Percentiles rank a stretch among this genome's conserved stretches.
Evolutionary conservation across 106 monocot genomes (phyloP).

Genomic region (Narthecium ossifragum): DNA sequence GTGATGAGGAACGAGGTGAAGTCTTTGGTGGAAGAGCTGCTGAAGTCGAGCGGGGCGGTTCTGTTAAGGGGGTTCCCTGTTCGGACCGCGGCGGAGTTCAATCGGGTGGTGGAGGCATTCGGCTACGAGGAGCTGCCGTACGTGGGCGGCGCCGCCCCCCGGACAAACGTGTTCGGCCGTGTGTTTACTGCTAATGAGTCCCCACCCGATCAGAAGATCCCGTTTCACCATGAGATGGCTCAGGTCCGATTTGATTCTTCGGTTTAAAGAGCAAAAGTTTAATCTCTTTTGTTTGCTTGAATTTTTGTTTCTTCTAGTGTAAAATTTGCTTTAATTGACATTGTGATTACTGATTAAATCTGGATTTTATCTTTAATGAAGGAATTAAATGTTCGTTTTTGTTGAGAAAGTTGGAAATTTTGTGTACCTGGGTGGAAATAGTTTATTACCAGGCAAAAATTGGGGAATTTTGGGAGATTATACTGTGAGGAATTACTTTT

Average conservation of each 20-base stretch:
- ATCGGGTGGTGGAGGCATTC: conserved; percentile 68
- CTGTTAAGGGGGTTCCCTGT: conserved; percentile 71
- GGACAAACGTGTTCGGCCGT: conserved; percentile 77
- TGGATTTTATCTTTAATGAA: too few species aligned
- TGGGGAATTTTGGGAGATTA: too few species aligned
- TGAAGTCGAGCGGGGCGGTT: conserved; percentile 55
- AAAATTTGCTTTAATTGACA: too few species aligned
- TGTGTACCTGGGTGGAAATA: too few species aligned
- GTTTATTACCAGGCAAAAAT: too few species aligned
- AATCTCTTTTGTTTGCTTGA: too few species aligned
- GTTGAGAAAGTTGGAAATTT: too few species aligned
- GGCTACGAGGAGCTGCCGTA: conserved; percentile 80
- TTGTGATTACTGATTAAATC: too few species aligned
- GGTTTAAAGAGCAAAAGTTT: too few species aligned
- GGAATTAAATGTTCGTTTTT: too few species aligned
- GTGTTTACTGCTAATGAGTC: conserved; percentile 95
- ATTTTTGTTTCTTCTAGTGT: too few species aligned
- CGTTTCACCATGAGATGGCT: conserved; percentile 94
- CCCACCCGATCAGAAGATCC: conserved; percentile 83
- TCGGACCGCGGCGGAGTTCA: conserved; percentile 50
- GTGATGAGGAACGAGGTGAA: conserved; percentile 33
- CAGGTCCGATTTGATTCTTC: conserved; percentile 33
- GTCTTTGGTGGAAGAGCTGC: conserved; percentile 37
- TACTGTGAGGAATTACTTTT: too few species aligned
- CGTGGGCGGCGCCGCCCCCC: conserved; percentile 82